A percentile compares a stretch with the other conserved stretches of the same genome.
Evolutionary conservation across 129 eudicot species (phyloP).

Genomic region (Artemisia tridentata): DNA sequence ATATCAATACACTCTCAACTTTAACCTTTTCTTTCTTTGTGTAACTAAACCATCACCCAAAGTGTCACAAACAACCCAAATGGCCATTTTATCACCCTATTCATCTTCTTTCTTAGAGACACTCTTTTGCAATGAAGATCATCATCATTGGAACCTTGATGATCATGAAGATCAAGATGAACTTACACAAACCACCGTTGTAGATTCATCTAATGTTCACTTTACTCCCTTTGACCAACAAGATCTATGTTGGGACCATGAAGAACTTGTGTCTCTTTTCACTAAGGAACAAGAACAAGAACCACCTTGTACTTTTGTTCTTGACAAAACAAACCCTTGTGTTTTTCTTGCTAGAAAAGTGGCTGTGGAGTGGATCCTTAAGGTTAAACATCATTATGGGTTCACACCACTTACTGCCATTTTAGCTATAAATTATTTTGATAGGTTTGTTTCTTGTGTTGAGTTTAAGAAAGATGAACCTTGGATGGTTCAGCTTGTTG

Average conservation of each 20-base stretch:
- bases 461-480: constrained; percentile 64
- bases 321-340: constrained; percentile 25
- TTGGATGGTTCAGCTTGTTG: constrained; percentile 85
- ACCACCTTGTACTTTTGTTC: constrained; percentile 18
- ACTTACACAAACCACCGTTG: constrained; percentile 26
- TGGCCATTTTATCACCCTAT: constrained; percentile 45
- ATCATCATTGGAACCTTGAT: constrained; percentile 44
- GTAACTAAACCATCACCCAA: constrained; percentile 23
- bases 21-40: constrained; percentile 39
- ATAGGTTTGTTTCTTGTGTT: constrained; percentile 54
- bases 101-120: constrained; percentile 50
- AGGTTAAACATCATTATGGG: constrained; percentile 55
- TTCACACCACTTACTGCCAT: constrained; percentile 72
- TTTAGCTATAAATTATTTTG: constrained; percentile 73
- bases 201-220: constrained; percentile 23
- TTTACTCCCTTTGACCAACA: constrained; percentile 33
- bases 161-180: constrained; percentile 32
- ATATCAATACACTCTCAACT: constrained; percentile 21
- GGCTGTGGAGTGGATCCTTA: constrained; percentile 81
- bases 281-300: constrained; percentile 49
- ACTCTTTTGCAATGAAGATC: constrained; percentile 77
- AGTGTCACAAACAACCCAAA: constrained; percentile 9
- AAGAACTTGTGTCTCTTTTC: constrained; percentile 67
- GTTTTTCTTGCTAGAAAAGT: constrained; percentile 48
- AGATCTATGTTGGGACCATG: constrained; percentile 87